These are phyloP conservation scores for Rhodotorula sphaerocarpa DNA, from an alignment of 768 basidiomycete genomes.

Conservation along the genomic window DNA sequence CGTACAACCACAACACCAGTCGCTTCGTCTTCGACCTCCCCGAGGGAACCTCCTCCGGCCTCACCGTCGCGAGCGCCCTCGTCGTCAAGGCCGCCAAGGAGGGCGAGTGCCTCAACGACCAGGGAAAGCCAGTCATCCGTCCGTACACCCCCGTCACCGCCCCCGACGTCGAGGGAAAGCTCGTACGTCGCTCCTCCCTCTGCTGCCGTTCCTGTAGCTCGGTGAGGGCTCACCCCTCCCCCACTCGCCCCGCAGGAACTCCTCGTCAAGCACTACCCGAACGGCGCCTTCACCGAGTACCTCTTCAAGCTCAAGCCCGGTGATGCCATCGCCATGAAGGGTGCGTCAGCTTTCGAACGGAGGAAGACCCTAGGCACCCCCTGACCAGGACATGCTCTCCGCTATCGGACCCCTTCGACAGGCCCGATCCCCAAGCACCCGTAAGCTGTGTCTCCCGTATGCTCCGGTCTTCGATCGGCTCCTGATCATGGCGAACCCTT, in stretches of 20 bases:
- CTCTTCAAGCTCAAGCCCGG: constrained; percentile 73
- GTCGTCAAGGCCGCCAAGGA: constrained; percentile 66
- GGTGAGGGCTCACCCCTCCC: too few relatives aligned
- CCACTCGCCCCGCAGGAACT: constrained; percentile 51
- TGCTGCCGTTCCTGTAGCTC: too few relatives aligned
- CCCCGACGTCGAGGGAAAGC: constrained; percentile 43
- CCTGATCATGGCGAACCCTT: too few relatives aligned
- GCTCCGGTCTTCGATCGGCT: too few relatives aligned
- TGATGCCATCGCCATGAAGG: constrained; percentile 76
- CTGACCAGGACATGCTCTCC: too few relatives aligned
- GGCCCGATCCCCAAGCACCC: constrained; percentile 73
- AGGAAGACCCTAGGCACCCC: too few relatives aligned
- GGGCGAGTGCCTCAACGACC: constrained; percentile 52
- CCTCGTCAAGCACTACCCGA: constrained; percentile 64
- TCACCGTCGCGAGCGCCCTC: constrained; percentile 71
- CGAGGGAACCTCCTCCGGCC: constrained; percentile 63
- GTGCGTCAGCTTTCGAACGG: constrained; percentile 39
- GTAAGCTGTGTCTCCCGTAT: constrained; percentile 47
- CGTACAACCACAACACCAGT: constrained; percentile 86
- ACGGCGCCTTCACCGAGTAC: constrained; percentile 45
- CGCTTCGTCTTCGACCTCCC: constrained; percentile 56
- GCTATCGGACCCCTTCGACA: neutral
- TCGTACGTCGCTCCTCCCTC: constrained; percentile 9
- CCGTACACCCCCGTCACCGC: constrained; percentile 88
- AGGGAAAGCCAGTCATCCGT: constrained; percentile 78